These are phyloP conservation scores for Cochlearia excelsa DNA, from an alignment of 345 rosid species.

Conservation along the genomic window DNA sequence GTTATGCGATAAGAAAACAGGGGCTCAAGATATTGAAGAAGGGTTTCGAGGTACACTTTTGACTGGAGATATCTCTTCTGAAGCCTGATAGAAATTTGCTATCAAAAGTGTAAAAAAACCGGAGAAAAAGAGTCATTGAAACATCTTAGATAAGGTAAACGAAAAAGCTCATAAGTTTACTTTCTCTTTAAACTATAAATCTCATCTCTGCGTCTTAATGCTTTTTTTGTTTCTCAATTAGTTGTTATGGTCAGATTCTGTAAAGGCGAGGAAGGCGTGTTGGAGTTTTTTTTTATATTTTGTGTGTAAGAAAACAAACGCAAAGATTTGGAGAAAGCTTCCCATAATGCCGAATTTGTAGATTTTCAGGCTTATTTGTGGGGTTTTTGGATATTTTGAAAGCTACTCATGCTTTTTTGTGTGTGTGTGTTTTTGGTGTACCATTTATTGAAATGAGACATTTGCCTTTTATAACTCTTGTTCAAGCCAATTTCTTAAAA, in stretches of 20 bases:
- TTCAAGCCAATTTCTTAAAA: background rate
- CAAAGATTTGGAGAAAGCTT: constrained; percentile 25
- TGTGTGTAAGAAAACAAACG: constrained; percentile 17
- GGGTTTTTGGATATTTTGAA: constrained; percentile 20
- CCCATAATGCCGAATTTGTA: constrained; percentile 17
- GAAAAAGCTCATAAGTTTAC: constrained; percentile 3
- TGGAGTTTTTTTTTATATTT: constrained; percentile 21
- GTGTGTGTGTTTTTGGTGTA: constrained; percentile 24
- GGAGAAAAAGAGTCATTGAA: constrained; percentile 17
- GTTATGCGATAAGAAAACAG: constrained; percentile 62
- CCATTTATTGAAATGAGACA: background rate
- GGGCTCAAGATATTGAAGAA: constrained; percentile 57
- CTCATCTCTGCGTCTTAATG: constrained; percentile 6
- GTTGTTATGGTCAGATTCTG: constrained; percentile 30
- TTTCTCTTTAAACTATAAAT: constrained; percentile 11
- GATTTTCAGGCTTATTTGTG: constrained; percentile 18
- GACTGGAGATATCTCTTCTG: constrained; percentile 65
- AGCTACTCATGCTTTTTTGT: constrained; percentile 12
- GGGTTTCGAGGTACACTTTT: constrained; percentile 91
- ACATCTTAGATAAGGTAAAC: constrained; percentile 26
- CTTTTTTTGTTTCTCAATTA: constrained; percentile 19
- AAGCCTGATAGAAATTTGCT: constrained; percentile 37
- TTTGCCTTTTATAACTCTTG: constrained; percentile 15
- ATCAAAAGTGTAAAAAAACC: constrained; percentile 10
- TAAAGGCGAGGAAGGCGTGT: constrained; percentile 32